Conservation (phyloP, 78 protist species). For the Cyanophora paradoxa region DNA sequence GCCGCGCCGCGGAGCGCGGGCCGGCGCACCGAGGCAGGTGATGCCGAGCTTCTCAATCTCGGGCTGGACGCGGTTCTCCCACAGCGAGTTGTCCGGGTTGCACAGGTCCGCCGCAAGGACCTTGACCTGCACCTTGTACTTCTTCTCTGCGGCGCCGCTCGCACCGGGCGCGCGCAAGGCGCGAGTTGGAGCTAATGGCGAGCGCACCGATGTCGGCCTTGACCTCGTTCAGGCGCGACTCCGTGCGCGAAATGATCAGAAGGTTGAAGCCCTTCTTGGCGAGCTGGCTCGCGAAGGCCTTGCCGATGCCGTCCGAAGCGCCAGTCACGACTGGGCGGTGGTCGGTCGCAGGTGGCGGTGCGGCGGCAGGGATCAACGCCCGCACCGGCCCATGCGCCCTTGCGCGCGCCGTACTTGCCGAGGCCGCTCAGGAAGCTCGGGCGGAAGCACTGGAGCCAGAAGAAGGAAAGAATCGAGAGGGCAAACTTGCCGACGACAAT, state of each 20-base stretch:
- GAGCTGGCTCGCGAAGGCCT: conserved; percentile 46
- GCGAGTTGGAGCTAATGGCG: no score
- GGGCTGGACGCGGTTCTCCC: neutral
- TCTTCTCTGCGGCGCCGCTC: no score
- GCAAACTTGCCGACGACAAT: no score
- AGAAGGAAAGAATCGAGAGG: no score
- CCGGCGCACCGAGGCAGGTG: conserved; percentile 27
- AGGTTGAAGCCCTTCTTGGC: conserved; percentile 56
- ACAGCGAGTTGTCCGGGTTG: conserved; percentile 3
- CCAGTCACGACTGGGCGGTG: conserved; percentile 74
- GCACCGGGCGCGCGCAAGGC: no score
- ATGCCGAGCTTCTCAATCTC: conserved; percentile 23
- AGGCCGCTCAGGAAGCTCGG: no score
- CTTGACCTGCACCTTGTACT: conserved; percentile 39
- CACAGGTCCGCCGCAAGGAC: conserved; percentile 31
- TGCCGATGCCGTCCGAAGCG: conserved; percentile 76
- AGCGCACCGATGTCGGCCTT: neutral
- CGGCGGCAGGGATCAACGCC: no score
- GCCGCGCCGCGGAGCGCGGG: no score
- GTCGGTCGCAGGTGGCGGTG: no score
- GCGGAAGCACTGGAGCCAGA: no score
- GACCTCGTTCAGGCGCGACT: conserved; percentile 22
- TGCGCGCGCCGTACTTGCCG: no score
- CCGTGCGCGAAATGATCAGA: conserved; percentile 43
- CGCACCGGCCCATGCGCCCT: no score